These are phyloP conservation scores for Brassica carinata DNA, from an alignment of 345 rosid genomes.

Conservation along the genomic window DNA sequence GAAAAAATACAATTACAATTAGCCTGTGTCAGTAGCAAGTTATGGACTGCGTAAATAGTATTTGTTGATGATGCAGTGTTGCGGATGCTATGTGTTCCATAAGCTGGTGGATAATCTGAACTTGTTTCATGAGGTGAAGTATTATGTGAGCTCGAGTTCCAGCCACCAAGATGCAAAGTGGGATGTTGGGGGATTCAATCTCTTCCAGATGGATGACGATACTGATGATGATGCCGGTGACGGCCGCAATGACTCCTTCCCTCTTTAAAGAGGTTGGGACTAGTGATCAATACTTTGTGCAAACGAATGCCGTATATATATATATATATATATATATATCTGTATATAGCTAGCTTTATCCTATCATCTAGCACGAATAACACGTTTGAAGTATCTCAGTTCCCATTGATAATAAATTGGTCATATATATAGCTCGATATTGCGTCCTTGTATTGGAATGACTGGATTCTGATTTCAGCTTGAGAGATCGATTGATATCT, in stretches of 20 bases:
- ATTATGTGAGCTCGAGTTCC: slow-evolving; percentile 68
- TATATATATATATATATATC: not conserved
- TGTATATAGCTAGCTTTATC: slow-evolving; percentile 45
- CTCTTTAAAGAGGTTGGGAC: slow-evolving; percentile 44
- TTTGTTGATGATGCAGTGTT: slow-evolving; percentile 54
- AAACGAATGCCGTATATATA: slow-evolving; percentile 22
- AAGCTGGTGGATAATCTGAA: slow-evolving; percentile 93
- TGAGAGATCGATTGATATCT: not conserved
- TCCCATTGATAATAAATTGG: slow-evolving; percentile 2
- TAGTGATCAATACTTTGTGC: slow-evolving; percentile 39
- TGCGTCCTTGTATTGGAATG: not conserved
- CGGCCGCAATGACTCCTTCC: slow-evolving; percentile 41
- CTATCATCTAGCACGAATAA: slow-evolving; percentile 15
- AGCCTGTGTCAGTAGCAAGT: not conserved
- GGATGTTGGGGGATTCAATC: slow-evolving; percentile 64
- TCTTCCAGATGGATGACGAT: slow-evolving; percentile 49
- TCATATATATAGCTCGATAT: not conserved
- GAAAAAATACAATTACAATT: not conserved
- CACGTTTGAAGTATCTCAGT: not conserved
- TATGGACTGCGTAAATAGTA: not conserved
- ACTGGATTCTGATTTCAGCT: not conserved
- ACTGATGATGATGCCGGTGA: slow-evolving; percentile 37
- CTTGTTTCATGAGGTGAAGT: slow-evolving; percentile 90
- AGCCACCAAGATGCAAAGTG: slow-evolving; percentile 54
- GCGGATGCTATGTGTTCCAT: slow-evolving; percentile 92